Base-by-base conservation (phyloP, 1,284 basidiomycete genomes). In the Fomitopsis pinicola region DNA sequence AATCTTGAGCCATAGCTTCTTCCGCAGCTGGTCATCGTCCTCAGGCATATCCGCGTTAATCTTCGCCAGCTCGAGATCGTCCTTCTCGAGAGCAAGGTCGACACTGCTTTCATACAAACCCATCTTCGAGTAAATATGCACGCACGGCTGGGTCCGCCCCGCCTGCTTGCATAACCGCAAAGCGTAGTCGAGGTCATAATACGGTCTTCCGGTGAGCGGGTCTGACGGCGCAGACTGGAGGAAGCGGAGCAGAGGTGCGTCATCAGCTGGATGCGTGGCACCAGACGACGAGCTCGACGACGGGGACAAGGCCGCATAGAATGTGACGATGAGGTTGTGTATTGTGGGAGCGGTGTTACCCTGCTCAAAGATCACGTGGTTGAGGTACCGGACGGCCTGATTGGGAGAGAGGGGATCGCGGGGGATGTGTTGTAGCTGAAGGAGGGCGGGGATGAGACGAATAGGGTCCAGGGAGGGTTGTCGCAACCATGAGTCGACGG, bases 121-220 rank as follows among this genome's bases (percentile, higher is more conserved):
- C 95, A 99, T 97, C 78, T 97, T 95, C 9, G 94, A 92, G 76
- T 98, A 99, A 61, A 99, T 97, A 69, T 95, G 91, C 46, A 99
- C 95, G 72, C 96, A 98, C 1, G 97, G 88, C 68, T 96, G 93
- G 35, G 87, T 92, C 54, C 92, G 82, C 5, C 88, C 86, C 46
- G 90, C 82, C 65, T 87, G 84, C 70, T 94, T 94, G 78, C 96
- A 99, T 52, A 97, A 76, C 9, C 97, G 87, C 62, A 99, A 74
- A 0, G 97, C 97, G 72, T 98, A 99, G 77, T 99, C 96, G 42
- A 99, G 84, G 69, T 99, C 97, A 72, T 95, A 99, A 74, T 95
- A 97, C 1, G 97, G 96, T 70, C 88, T 88, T 3, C 87, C 87
- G 0, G 93, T 93, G 26, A 92, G 72, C 1, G 94, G 90, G 72